These are phyloP conservation scores for Ophiognomonia clavigignenti-juglandacearum DNA, from an alignment of 2,329 filamentous ascomycete genomes.

Conservation along the genomic window DNA sequence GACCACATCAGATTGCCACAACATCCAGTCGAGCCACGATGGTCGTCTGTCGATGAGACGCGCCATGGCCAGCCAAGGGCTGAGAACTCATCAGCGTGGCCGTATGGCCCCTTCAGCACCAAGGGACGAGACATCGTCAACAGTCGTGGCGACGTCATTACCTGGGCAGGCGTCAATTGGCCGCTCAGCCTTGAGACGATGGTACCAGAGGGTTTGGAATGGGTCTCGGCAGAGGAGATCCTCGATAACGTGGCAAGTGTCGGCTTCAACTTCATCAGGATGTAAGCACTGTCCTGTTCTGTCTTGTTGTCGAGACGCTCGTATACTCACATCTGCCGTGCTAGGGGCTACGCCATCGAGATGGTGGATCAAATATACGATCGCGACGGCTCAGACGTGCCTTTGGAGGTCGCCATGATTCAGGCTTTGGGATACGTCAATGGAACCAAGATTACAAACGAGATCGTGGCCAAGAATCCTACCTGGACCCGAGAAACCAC, in stretches of 20 bases:
- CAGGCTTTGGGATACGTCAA: slow-evolving; percentile 40
- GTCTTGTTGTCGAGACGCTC: no score
- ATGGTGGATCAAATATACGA: slow-evolving; percentile 48
- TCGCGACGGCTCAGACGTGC: slow-evolving; percentile 32
- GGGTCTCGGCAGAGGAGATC: slow-evolving; percentile 44
- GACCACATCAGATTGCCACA: slow-evolving; percentile 8
- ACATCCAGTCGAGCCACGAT: slow-evolving; percentile 22
- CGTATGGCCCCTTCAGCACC: slow-evolving; percentile 34
- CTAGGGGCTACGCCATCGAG: slow-evolving; percentile 45
- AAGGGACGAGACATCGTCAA: slow-evolving; percentile 33
- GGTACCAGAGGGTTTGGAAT: slow-evolving; percentile 52
- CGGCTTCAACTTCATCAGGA: slow-evolving; percentile 51
- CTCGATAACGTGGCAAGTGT: slow-evolving; percentile 42
- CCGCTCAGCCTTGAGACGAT: slow-evolving; percentile 43
- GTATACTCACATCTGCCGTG: background rate
- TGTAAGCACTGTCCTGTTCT: slow-evolving; percentile 23
- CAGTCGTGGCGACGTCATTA: slow-evolving; percentile 28
- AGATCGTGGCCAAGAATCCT: slow-evolving; percentile 46
- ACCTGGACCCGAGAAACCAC: slow-evolving; percentile 42
- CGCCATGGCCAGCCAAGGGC: slow-evolving; percentile 20
- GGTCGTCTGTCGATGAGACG: slow-evolving; percentile 23
- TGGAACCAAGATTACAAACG: slow-evolving; percentile 38
- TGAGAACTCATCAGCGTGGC: slow-evolving; percentile 24
- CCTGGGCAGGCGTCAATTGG: slow-evolving; percentile 33
- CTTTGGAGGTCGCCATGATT: slow-evolving; percentile 32